phyloP scores from a whole-genome alignment of 129 eudicot species.

The Chrysanthemum lavandulifolium region DNA sequence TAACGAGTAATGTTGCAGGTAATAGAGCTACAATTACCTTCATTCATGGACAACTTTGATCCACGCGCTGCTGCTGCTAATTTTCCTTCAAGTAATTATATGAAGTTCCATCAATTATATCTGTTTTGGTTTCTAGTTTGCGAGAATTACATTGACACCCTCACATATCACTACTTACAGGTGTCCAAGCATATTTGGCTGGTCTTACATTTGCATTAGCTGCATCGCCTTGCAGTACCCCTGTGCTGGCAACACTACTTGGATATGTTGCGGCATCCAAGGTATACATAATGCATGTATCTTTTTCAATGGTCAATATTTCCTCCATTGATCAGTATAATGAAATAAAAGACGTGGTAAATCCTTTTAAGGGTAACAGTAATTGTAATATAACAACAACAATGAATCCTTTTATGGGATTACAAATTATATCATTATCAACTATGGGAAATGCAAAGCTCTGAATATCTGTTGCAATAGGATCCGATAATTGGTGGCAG shows the following conservation, averaged over 20 bases:
- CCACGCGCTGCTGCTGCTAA: constrained; percentile 99
- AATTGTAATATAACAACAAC: no score
- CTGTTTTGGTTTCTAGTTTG: background rate
- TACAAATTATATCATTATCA: background rate
- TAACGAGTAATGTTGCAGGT: constrained; percentile 47
- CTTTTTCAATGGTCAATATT: background rate
- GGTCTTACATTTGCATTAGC: constrained; percentile 99
- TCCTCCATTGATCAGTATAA: background rate
- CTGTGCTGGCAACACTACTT: constrained; percentile 91
- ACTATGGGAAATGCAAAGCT: background rate
- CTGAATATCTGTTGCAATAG: constrained; percentile 37
- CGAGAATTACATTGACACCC: background rate
- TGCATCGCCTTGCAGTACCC: constrained; percentile 99
- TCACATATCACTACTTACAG: constrained; percentile 34
- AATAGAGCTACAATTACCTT: constrained; percentile 90
- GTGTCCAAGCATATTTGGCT: constrained; percentile 98
- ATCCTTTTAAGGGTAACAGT: background rate
- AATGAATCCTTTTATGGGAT: no score
- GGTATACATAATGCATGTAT: constrained; percentile 34
- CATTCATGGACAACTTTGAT: constrained; percentile 90
- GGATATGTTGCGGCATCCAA: constrained; percentile 92
- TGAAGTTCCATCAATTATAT: background rate
- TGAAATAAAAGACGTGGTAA: background rate
- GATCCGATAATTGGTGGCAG: constrained; percentile 96
- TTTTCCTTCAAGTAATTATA: constrained; percentile 81